Base-by-base conservation (phyloP, 2,329 filamentous ascomycete species). In the Botryotinia calthae region DNA sequence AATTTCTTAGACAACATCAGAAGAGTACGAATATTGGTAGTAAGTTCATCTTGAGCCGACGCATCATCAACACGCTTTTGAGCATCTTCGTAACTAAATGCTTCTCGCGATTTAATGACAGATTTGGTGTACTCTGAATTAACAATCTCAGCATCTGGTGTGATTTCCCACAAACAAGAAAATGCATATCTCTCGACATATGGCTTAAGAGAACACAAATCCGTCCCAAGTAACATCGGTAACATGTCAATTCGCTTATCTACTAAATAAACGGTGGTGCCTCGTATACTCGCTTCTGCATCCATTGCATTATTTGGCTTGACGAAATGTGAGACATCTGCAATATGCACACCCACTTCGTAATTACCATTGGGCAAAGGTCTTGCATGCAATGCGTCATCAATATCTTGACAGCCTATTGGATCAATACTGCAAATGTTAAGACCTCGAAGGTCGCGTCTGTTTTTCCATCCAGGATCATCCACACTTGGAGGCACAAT, bases 231-330 rank as follows among this genome's bases (percentile, higher is more conserved):
- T 46, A 99, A 90, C 87, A 94, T 95, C 1, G 97, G 97, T 82
- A 99, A 87, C 97, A 99, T 99, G 85, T 99, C 97, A 79, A 99
- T 99, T 79, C 96, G 94, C 86, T 99, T 99, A 83, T 99, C 96
- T 4, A 99, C 96, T 25, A 99, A 86, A 81, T 99, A 99, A 42
- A 99, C 96, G 0, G 95, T 98, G 7, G 96, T 98, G 75, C 96
- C 96, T 79, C 96, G 91, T 79, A 97, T 89, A 80, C 94, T 96
- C 4, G 96, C 96, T 83, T 99, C 96, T 65, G 90, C 89, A 81
- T 99, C 97, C 96, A 99, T 99, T 71, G 96, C 92, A 79, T 95
- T 99, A 82, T 93, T 94, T 40, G 97, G 95, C 83, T 96, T 97
- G 79, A 99, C 96, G 80, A 99, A 99, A 83, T 99, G 93, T 16